These are phyloP conservation scores for Monosporascus sp. DNA, from an alignment of 2,329 filamentous ascomycete genomes.

Conservation along the genomic window DNA sequence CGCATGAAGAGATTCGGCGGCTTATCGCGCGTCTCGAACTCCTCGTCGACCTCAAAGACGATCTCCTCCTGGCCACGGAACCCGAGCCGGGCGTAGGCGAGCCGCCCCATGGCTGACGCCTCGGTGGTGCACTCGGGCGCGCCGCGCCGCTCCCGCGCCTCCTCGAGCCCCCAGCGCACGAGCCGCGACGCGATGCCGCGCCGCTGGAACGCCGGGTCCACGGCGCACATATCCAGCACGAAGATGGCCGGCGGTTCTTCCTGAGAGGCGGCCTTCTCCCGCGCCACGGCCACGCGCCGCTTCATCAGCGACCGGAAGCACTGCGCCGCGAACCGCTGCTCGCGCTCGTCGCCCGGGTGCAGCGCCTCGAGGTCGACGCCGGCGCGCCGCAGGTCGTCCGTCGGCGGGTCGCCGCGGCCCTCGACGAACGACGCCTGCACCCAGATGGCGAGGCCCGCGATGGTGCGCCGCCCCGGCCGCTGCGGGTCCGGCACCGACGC, in stretches of 20 bases:
- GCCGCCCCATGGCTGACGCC: conserved; percentile 43
- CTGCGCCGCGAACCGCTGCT: conserved; percentile 43
- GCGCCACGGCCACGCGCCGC: conserved; percentile 36
- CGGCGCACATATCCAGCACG: conserved; percentile 46
- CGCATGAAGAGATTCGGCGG: conserved; percentile 46
- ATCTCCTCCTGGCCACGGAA: conserved; percentile 37
- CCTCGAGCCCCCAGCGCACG: conserved; percentile 44
- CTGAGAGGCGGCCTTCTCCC: conserved; percentile 31
- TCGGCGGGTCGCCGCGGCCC: conserved; percentile 40
- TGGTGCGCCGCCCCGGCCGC: conserved; percentile 15
- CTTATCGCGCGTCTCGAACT: conserved; percentile 30
- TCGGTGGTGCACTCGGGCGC: conserved; percentile 40
- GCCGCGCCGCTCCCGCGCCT: conserved; percentile 32
- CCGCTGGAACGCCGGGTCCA: conserved; percentile 50
- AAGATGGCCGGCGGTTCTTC: conserved; percentile 40
- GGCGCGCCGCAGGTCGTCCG: conserved; percentile 25
- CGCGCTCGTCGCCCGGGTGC: conserved; percentile 37
- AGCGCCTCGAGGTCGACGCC: conserved; percentile 29
- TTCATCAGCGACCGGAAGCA: conserved; percentile 38
- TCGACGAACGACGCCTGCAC: conserved; percentile 43
- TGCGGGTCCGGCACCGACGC: conserved; percentile 40
- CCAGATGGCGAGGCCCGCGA: conserved; percentile 55
- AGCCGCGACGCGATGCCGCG: conserved; percentile 39
- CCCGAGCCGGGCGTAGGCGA: conserved; percentile 40
- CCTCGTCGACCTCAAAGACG: conserved; percentile 37